A percentile compares a stretch with the other conserved stretches of the same genome.
Conservation (phyloP, 1,284 basidiomycete genomes). For the Stygiomarasmius scandens region DNA sequence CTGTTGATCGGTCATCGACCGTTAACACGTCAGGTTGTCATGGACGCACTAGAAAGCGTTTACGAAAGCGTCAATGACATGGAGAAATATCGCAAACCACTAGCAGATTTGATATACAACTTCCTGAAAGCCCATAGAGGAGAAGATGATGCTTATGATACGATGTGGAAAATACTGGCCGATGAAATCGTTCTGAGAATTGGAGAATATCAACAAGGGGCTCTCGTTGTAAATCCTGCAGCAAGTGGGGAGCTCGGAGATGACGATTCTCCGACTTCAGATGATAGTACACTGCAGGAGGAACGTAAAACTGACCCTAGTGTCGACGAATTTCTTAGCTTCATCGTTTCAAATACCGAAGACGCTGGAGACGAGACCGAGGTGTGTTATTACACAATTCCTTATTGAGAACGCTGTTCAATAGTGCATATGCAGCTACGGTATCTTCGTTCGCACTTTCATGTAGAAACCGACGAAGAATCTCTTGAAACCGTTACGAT, state of each 20-base stretch:
- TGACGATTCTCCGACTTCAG: not conserved
- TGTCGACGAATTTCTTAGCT: not conserved
- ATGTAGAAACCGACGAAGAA: conserved; percentile 22
- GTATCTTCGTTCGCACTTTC: not conserved
- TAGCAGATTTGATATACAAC: conserved; percentile 60
- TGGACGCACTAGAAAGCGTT: conserved; percentile 56
- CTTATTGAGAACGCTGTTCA: not conserved
- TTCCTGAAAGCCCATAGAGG: conserved; percentile 29
- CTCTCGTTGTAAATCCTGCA: conserved; percentile 42
- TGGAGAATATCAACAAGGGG: conserved; percentile 32
- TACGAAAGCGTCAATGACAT: conserved; percentile 72
- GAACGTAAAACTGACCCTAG: not conserved
- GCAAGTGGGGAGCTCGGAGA: conserved; percentile 27
- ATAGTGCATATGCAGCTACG: not conserved
- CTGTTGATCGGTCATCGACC: conserved; percentile 51
- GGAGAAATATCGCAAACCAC: conserved; percentile 59
- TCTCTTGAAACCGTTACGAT: conserved; percentile 45
- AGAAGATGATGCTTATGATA: conserved; percentile 44
- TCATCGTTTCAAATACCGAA: not conserved
- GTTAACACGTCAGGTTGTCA: conserved; percentile 56
- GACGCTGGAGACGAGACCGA: not conserved
- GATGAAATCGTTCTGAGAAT: conserved; percentile 59
- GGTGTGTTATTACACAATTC: not conserved
- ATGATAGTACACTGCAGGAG: not conserved
- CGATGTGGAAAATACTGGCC: conserved; percentile 64